Evolutionary conservation across 495 filamentous ascomycete species (phyloP), one percentile per base, ranked within the genome.

Genomic region (Neurospora sp.): DNA sequence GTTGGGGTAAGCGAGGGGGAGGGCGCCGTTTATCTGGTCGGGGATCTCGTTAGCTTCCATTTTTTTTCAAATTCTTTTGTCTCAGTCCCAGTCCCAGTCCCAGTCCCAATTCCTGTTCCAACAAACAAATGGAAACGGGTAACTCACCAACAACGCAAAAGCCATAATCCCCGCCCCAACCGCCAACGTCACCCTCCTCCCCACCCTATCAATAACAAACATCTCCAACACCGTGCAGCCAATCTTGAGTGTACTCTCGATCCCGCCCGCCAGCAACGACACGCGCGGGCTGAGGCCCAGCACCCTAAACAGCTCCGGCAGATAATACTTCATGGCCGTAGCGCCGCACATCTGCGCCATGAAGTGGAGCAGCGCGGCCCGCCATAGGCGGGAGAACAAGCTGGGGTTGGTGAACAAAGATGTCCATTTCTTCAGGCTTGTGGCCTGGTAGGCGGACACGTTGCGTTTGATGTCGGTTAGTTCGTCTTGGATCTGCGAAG

Each of bases 291-390:
- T 75, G 1, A 88, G 76, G 1, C 86, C 86, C 22, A 87, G 74
- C 9, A 80, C 80, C 42, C 81, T 78, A 69, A 88, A 86, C 8
- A 87, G 83, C 0, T 79, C 79, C 0, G 86, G 86, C 1, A 88
- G 79, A 59, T 87, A 88, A 69, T 87, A 88, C 70, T 87, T 87
- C 85, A 88, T 87, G 1, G 84, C 84, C 0, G 84, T 85, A 16
- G 84, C 84, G n/a, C 86, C 86, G 61, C 82, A 86, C 84, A 85
- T 83, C 72, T 87, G 86, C 0, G 84, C 84, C 83, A 87, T 84
- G 73, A 88, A 88, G 72, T 87, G 85, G 8, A 88, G 76, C 0
- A 87, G 75, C 0, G 83, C 79, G 1, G 85, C 82, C 1, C 85
- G 77, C 84, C 84, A 86, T 16, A 86, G 75, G 41, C 84, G 77